These are phyloP conservation scores for Apiospora pterosperma DNA, from an alignment of 2,329 filamentous ascomycete species.

Conservation along the genomic window DNA sequence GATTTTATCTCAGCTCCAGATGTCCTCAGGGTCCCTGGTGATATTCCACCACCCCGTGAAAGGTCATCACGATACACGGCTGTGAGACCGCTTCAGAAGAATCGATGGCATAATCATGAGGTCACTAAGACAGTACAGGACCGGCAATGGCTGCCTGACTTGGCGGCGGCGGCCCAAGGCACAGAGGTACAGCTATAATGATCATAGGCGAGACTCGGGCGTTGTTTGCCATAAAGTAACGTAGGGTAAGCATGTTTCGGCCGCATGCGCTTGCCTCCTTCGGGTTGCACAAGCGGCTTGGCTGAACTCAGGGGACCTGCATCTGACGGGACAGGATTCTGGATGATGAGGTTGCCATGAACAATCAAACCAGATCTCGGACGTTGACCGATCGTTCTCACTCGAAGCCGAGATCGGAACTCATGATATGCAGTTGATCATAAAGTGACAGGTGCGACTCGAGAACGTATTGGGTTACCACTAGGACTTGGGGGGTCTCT, in stretches of 20 bases:
- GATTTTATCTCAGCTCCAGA: neutral
- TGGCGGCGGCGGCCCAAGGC: neutral
- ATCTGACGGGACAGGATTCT: neutral
- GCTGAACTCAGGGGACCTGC: neutral
- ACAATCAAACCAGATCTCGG: neutral
- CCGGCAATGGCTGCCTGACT: no score
- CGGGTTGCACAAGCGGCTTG: neutral
- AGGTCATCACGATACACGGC: neutral
- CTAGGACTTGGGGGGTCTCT: neutral
- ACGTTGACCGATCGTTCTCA: neutral
- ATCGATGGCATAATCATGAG: neutral
- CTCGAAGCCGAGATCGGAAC: neutral
- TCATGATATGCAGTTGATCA: neutral
- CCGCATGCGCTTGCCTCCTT: neutral
- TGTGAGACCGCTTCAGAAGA: neutral
- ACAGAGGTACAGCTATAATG: neutral
- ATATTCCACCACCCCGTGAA: neutral
- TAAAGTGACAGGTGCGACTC: neutral
- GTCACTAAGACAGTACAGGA: neutral
- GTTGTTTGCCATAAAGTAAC: neutral
- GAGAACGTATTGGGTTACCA: neutral
- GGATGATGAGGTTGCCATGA: neutral
- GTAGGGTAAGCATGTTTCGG: constrained; percentile 1
- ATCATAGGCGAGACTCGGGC: neutral
- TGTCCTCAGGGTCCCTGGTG: neutral